phyloP scores from a whole-genome alignment of 768 basidiomycete species.

The Lentinula aciculospora region DNA sequence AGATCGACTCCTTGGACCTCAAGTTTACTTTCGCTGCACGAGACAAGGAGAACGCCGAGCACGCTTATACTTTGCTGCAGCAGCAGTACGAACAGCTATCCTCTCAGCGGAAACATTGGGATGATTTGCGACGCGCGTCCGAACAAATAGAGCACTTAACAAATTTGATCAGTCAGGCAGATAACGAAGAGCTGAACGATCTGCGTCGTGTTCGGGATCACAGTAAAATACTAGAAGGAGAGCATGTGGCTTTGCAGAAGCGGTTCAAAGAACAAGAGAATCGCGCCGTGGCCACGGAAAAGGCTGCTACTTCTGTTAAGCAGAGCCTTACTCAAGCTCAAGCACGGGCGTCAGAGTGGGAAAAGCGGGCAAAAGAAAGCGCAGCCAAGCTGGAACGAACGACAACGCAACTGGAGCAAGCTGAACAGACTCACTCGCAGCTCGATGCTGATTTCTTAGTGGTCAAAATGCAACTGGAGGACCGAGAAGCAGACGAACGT shows the following conservation, averaged over 20 bases:
- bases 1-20: conserved; percentile 61
- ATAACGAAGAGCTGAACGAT: conserved; percentile 70
- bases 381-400: conserved; percentile 59
- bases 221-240: conserved; percentile 58
- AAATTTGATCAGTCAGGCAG: conserved; percentile 52
- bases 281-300: conserved; percentile 46
- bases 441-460: conserved; percentile 68
- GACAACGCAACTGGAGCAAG: conserved; percentile 57
- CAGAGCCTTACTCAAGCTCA: conserved; percentile 68
- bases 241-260: conserved; percentile 62
- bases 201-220: conserved; percentile 62
- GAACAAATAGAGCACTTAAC: conserved; percentile 72
- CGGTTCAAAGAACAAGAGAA: conserved; percentile 68
- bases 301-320: conserved; percentile 46
- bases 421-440: conserved; percentile 59
- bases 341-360: conserved; percentile 79
- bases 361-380: conserved; percentile 66
- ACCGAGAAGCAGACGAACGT: conserved; percentile 67
- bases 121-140: conserved; percentile 61
- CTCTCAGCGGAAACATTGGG: conserved; percentile 72
- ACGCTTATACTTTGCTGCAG: conserved; percentile 47
- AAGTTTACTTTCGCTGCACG: conserved; percentile 49
- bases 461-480: conserved; percentile 67
- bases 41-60: conserved; percentile 55
- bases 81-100: conserved; percentile 54